Percentiles rank a stretch among this genome's conserved stretches.
Evolutionary conservation across 345 rosid species (phyloP).

Genomic region (Brassica nigra): DNA sequence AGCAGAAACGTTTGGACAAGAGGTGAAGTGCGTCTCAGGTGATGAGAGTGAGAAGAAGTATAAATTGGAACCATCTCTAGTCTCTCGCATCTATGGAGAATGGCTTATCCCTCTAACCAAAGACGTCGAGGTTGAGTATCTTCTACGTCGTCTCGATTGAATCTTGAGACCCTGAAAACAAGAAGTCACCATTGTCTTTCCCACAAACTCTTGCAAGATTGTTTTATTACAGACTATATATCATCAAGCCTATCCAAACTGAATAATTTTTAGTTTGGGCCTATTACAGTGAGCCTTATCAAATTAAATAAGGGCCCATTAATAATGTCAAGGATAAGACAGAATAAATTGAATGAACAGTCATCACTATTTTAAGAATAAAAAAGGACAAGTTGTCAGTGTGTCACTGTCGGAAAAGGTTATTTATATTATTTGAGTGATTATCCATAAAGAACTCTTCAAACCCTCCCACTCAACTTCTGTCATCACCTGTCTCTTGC

Average conservation of each 20-base stretch:
- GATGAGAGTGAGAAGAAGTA: slow-evolving; percentile 25
- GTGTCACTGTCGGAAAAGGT: slow-evolving; percentile 18
- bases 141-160: slow-evolving; percentile 76
- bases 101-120: slow-evolving; percentile 93
- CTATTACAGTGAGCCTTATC: neutral
- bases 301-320: slow-evolving; percentile 20
- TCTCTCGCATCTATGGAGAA: slow-evolving; percentile 66
- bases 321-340: neutral
- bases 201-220: slow-evolving; percentile 3
- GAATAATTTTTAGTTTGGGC: neutral
- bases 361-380: slow-evolving; percentile 17
- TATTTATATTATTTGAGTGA: slow-evolving; percentile 29
- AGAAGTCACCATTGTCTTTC: neutral
- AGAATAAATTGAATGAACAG: slow-evolving; percentile 30
- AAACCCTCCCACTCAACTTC: slow-evolving; percentile 37
- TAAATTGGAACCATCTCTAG: slow-evolving; percentile 70
- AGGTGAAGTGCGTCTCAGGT: slow-evolving; percentile 41
- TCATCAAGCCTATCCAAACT: neutral
- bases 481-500: slow-evolving; percentile 34
- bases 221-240: neutral
- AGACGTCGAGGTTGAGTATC: slow-evolving; percentile 76
- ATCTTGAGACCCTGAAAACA: neutral
- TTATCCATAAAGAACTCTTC: slow-evolving; percentile 29
- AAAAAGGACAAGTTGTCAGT: slow-evolving; percentile 2
- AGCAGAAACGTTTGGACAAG: slow-evolving; percentile 69